Evolutionary conservation across 805 yeast genomes (phyloP).

Genomic region (Candida railenensis): DNA sequence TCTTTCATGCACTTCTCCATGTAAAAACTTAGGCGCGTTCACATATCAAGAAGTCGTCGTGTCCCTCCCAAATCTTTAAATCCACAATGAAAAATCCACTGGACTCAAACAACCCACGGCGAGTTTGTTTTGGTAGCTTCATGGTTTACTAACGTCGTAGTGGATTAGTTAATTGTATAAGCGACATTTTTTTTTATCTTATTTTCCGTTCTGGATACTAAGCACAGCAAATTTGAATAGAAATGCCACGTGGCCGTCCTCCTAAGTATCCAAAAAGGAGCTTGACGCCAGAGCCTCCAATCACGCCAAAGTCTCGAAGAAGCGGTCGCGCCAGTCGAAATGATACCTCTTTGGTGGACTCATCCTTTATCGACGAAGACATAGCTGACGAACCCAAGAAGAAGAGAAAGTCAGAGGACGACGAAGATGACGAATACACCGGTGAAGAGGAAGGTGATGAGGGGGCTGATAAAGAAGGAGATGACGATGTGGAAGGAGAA

Average conservation of each 20-base stretch:
- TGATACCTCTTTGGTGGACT: neutral
- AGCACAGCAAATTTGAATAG: too few relatives aligned
- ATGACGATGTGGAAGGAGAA: constrained; percentile 12
- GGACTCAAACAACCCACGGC: too few relatives aligned
- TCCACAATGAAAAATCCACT: too few relatives aligned
- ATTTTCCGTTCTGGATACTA: too few relatives aligned
- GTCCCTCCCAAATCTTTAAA: too few relatives aligned
- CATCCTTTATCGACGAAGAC: constrained; percentile 1
- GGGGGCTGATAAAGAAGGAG: constrained; percentile 14
- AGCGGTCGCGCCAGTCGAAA: neutral
- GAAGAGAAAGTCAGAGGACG: constrained; percentile 17
- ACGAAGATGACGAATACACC: constrained; percentile 18
- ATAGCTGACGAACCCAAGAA: neutral
- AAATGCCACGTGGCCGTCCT: constrained; percentile 1
- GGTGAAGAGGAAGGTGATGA: constrained; percentile 10
- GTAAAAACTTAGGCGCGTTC: too few relatives aligned
- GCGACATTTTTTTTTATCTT: too few relatives aligned
- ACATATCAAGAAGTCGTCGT: too few relatives aligned
- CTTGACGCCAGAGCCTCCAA: neutral
- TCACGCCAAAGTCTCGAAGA: neutral
- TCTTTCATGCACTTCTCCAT: too few relatives aligned
- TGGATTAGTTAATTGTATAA: too few relatives aligned
- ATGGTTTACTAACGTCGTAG: too few relatives aligned
- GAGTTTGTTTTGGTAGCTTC: too few relatives aligned
- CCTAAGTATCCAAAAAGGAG: neutral